A percentile compares a stretch with the other conserved stretches of the same genome.
phyloP scores from a whole-genome alignment of 306 rosid genomes.

The Oxytropis ochrocephala region DNA sequence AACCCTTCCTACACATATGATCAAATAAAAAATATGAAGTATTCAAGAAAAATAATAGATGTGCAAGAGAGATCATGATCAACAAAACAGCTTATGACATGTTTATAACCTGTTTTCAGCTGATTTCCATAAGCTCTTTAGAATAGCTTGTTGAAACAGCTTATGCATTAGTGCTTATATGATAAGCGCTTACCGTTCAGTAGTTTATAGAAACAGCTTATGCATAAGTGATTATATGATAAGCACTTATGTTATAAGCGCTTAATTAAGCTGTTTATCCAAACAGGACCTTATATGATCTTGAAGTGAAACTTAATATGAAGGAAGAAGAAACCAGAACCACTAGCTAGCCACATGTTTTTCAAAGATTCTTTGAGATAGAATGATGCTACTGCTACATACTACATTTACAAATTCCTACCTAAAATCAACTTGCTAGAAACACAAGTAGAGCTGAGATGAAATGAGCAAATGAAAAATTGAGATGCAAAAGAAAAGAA shows the following conservation, averaged over 20 bases:
- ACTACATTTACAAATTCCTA: constrained; percentile 8
- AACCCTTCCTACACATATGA: background rate
- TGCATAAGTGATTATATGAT: no score
- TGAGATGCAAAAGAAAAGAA: constrained; percentile 5
- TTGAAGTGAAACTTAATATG: background rate
- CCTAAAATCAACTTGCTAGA: background rate
- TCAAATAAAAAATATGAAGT: background rate
- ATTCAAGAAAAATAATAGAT: background rate
- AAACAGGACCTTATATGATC: background rate
- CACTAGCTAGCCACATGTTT: background rate
- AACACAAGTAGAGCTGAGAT: background rate
- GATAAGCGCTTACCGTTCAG: no score
- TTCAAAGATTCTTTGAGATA: background rate
- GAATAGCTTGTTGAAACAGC: no score
- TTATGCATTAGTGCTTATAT: no score
- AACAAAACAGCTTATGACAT: background rate
- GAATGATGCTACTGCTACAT: background rate
- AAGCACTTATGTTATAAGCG: no score
- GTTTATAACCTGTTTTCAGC: no score
- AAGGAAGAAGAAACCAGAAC: constrained; percentile 11
- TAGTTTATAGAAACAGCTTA: no score
- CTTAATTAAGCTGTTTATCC: no score
- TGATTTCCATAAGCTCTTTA: no score
- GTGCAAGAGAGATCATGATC: background rate
- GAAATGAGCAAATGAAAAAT: background rate